phyloP scores from a whole-genome alignment of 352 stramenopile species.

The Lagenidium sp. region DNA sequence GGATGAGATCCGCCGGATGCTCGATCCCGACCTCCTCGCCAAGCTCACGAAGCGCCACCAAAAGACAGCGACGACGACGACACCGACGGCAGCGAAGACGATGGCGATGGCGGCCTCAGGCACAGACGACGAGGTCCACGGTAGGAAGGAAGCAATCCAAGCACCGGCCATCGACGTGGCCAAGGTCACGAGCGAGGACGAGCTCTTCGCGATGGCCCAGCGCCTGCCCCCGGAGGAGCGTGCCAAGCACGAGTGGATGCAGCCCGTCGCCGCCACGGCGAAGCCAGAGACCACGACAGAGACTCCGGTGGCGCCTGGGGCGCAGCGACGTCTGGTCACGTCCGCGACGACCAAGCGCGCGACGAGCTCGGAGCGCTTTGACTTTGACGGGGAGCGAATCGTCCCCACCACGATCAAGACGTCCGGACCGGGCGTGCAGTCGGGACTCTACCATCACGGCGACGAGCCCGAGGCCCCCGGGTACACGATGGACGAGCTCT shows the following conservation, averaged over 20 bases:
- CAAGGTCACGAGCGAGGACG: slow-evolving; percentile 51
- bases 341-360: slow-evolving; percentile 3
- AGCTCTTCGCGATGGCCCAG: slow-evolving; percentile 33
- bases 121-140: slow-evolving; percentile 3
- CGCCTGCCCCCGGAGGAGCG: slow-evolving; percentile 53
- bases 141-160: slow-evolving; percentile 1
- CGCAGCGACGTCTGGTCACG: no score
- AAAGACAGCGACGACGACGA: not conserved
- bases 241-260: slow-evolving; percentile 74
- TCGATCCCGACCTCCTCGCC: slow-evolving; percentile 54
- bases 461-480: slow-evolving; percentile 59
- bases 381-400: slow-evolving; percentile 55
- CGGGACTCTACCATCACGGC: slow-evolving; percentile 73
- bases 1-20: slow-evolving; percentile 40
- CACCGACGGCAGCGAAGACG: slow-evolving; percentile 1
- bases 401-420: no score
- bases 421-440: no score
- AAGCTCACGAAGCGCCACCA: slow-evolving; percentile 43
- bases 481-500: slow-evolving; percentile 65
- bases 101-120: not conserved
- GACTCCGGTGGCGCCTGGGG: no score
- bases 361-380: slow-evolving; percentile 52
- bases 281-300: not conserved
- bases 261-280: slow-evolving; percentile 5
- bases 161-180: slow-evolving; percentile 25